These are phyloP conservation scores for Fragaria nilgerrensis DNA, from an alignment of 306 rosid species.

Conservation along the genomic window DNA sequence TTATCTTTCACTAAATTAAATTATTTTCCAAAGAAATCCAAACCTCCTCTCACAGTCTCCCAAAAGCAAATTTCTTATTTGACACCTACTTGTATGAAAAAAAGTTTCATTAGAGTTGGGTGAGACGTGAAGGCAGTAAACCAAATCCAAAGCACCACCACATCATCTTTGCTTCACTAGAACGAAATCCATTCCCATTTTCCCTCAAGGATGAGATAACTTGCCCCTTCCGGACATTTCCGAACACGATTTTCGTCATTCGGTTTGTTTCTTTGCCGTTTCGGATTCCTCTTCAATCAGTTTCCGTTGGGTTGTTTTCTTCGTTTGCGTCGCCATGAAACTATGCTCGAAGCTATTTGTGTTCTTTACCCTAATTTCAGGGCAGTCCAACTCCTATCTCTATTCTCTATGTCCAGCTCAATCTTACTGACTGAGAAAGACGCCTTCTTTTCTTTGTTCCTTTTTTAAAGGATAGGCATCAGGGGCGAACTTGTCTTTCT, in stretches of 20 bases:
- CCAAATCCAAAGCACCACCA: not conserved
- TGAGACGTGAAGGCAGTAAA: not conserved
- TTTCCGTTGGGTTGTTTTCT: not conserved
- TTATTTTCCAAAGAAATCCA: not conserved
- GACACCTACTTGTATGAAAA: not conserved
- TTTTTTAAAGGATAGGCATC: not conserved
- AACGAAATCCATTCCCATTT: not conserved
- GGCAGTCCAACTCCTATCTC: not conserved
- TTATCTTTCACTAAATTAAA: not conserved
- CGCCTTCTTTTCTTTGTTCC: not conserved
- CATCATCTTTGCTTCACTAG: not conserved
- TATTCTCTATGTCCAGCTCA: slow-evolving; percentile 13
- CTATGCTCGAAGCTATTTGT: not conserved
- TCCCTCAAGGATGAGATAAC: not conserved
- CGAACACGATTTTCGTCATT: not conserved
- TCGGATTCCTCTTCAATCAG: not conserved
- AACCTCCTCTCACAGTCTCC: not conserved
- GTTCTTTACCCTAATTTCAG: not conserved
- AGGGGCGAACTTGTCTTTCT: not conserved
- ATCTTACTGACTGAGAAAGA: not conserved
- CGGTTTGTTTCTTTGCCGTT: not conserved
- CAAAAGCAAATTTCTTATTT: not conserved
- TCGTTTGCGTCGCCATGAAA: not conserved
- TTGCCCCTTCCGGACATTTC: not conserved
- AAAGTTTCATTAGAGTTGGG: not conserved